phyloP scores from a whole-genome alignment of 192 early-diverging fungal species.

The Coemansia erecta region DNA sequence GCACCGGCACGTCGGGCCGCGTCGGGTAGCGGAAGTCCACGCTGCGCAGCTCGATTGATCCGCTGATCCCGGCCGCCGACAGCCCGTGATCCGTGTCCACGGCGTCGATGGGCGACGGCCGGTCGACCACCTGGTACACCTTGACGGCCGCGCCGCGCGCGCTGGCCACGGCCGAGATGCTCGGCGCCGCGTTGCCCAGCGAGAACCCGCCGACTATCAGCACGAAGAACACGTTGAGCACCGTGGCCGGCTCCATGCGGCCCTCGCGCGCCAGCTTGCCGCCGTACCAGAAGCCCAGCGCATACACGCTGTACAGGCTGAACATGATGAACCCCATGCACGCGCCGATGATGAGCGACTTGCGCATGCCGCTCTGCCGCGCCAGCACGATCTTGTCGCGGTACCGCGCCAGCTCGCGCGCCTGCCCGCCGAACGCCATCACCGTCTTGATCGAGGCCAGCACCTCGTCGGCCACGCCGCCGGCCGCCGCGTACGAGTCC shows the following conservation, averaged over 20 bases:
- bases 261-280: constrained; percentile 56
- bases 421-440: constrained; percentile 76
- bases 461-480: constrained; percentile 82
- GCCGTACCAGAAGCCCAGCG: constrained; percentile 85
- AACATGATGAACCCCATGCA: constrained; percentile 76
- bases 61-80: constrained; percentile 52
- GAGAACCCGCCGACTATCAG: constrained; percentile 82
- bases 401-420: constrained; percentile 67
- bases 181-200: constrained; percentile 68
- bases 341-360: constrained; percentile 58
- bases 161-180: constrained; percentile 70
- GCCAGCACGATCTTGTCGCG: constrained; percentile 60
- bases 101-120: constrained; percentile 74
- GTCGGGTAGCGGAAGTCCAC: constrained; percentile 85
- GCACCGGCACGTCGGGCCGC: constrained; percentile 75
- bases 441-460: constrained; percentile 86
- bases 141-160: constrained; percentile 79
- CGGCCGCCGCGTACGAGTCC: constrained; percentile 77
- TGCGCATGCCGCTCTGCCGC: constrained; percentile 61
- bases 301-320: constrained; percentile 72
- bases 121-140: constrained; percentile 80
- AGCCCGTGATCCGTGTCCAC: constrained; percentile 34
- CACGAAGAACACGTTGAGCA: constrained; percentile 85
- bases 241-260: constrained; percentile 52
- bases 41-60: constrained; percentile 71